Base-by-base conservation (phyloP, 495 filamentous ascomycete species). In the Xylaria longipes region DNA sequence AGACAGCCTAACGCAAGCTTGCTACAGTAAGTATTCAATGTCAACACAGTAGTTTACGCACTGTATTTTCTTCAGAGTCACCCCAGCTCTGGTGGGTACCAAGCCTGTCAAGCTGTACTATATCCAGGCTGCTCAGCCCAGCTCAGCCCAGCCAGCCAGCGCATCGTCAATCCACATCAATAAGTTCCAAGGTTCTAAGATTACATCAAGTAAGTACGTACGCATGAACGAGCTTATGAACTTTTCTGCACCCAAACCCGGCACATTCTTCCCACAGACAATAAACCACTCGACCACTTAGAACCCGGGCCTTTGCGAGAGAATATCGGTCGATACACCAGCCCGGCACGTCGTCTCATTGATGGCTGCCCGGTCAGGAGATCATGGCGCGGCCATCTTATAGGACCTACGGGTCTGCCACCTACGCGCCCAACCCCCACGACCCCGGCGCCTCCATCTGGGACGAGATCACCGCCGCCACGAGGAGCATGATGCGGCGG, bases 381-480 rank as follows among this genome's bases (percentile, higher is more conserved):
- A 72, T 72, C 72, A 82, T 82, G 80, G 77, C 78, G 73, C 75
- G 76, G 73, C 74, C 74, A 63, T 68, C 70, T 71, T 80, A 82
- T 82, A 78, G 79, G 77, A 81, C 76, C 74, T 71, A 71, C 56
- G 74, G 73, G 63, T 79, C 78, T 58, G 37, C 72, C 60, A 45
- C 68, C 33, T 69, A 73, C 67, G 46, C 71, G 25, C 58, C 70
- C 57, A 46, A 22, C 31, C 54, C 74, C 48, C 63, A 72, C 68
- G 75, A 73, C 39, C 68, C 70, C 29, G 68, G 70, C 62, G 56
- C 80, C 31, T 78, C 78, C 35, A 72, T 78, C 41, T 81, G 81
- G 74, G 77, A 79, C 72, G 77, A 79, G 64, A 75, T 77, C 58
- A 62, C 72, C 17, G 69, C 72, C 37, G 25, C 65, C 1, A 33